Conservation (phyloP, 768 basidiomycete species). For the Galerina sulciceps region DNA sequence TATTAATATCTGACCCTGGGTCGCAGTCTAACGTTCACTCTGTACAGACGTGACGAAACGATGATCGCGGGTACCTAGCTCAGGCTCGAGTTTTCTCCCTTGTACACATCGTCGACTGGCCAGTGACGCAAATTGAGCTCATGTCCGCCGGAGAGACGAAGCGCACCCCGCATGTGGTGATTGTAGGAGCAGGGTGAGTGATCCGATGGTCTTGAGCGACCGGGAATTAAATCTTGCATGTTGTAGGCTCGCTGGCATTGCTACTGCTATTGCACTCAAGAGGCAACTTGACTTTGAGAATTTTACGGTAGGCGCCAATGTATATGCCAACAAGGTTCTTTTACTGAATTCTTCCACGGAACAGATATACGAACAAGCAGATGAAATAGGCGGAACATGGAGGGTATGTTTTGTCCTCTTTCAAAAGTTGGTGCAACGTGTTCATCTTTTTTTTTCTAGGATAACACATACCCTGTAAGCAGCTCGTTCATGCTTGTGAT, state of each 20-base stretch:
- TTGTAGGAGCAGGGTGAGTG: slow-evolving; percentile 56
- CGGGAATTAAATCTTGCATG: neutral
- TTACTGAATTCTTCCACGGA: neutral
- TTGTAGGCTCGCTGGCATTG: slow-evolving; percentile 49
- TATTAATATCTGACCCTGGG: too few species aligned
- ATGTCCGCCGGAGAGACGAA: slow-evolving; percentile 19
- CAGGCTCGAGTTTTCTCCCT: neutral
- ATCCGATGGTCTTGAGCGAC: neutral
- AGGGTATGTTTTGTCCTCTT: slow-evolving; percentile 42
- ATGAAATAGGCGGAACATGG: slow-evolving; percentile 58
- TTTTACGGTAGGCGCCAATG: slow-evolving; percentile 44
- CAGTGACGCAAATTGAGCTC: too few species aligned
- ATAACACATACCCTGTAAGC: slow-evolving; percentile 58
- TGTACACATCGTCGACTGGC: neutral
- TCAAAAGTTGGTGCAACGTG: neutral
- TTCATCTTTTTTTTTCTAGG: slow-evolving; percentile 32
- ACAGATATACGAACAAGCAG: slow-evolving; percentile 56
- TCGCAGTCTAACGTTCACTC: too few species aligned
- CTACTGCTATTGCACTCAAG: slow-evolving; percentile 51
- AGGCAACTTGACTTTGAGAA: slow-evolving; percentile 45
- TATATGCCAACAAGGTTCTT: neutral
- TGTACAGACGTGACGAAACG: too few species aligned
- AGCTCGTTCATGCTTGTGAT: neutral
- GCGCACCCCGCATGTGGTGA: slow-evolving; percentile 41
- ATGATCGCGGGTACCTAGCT: neutral